These are phyloP conservation scores for Candida dajiaensis DNA, from an alignment of 805 yeast species.

Conservation along the genomic window DNA sequence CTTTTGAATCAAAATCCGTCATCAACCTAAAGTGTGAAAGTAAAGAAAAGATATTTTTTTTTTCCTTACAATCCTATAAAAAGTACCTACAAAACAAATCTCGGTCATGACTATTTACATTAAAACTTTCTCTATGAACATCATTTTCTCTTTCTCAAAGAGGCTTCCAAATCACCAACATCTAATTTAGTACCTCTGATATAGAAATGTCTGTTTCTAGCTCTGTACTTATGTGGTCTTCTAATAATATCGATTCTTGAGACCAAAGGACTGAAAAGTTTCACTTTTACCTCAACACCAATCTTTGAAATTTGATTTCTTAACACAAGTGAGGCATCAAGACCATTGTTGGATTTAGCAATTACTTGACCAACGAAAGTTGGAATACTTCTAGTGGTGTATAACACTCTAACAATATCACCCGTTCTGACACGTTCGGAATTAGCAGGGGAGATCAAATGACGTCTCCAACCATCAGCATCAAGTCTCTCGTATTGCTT, in stretches of 20 bases:
- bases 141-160: constrained; percentile 25
- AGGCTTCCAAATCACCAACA: constrained; percentile 61
- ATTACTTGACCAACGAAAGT: constrained; percentile 74
- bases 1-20: neutral
- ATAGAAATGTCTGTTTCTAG: constrained; percentile 84
- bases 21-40: no score
- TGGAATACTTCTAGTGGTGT: constrained; percentile 48
- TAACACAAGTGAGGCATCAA: constrained; percentile 70
- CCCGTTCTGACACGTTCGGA: constrained; percentile 61
- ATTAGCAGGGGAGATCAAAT: constrained; percentile 41
- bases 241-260: constrained; percentile 71
- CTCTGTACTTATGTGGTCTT: constrained; percentile 66
- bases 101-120: constrained; percentile 5
- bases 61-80: no score
- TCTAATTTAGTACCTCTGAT: constrained; percentile 76
- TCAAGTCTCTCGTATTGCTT: constrained; percentile 45
- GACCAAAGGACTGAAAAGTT: constrained; percentile 74
- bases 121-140: neutral
- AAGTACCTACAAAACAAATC: constrained; percentile 1
- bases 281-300: constrained; percentile 83
- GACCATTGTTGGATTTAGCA: constrained; percentile 64
- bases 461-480: constrained; percentile 62
- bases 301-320: constrained; percentile 77
- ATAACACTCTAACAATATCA: constrained; percentile 72
- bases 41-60: no score